Percentiles rank a stretch among this genome's conserved stretches.
Evolutionary conservation across 2,329 filamentous ascomycete species (phyloP).

Genomic region (Trichoderma sp.): DNA sequence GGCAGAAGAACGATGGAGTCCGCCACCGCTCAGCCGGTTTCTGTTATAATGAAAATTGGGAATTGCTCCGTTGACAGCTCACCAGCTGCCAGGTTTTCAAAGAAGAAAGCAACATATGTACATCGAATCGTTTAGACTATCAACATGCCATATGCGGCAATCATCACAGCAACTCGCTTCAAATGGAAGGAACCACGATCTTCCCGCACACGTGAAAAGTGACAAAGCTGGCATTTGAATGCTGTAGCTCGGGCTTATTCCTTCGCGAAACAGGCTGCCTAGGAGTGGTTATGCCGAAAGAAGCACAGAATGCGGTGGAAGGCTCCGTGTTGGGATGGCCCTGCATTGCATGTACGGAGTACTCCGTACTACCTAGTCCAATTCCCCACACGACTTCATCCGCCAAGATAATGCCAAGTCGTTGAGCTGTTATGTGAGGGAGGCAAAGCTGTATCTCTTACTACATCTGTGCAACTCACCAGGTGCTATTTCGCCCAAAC

Average conservation of each 20-base stretch:
- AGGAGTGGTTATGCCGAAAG: slow-evolving; percentile 19
- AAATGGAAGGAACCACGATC: slow-evolving; percentile 13
- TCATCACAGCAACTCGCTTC: slow-evolving; percentile 9
- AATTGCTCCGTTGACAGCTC: slow-evolving; percentile 14
- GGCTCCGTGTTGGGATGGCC: slow-evolving; percentile 24
- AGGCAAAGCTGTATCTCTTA: slow-evolving; percentile 9
- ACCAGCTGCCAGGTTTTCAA: neutral
- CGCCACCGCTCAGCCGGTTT: slow-evolving; percentile 19
- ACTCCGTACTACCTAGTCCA: slow-evolving; percentile 9
- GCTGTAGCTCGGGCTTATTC: slow-evolving; percentile 18
- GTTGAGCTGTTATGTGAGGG: neutral
- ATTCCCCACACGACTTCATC: slow-evolving; percentile 24
- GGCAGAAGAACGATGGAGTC: slow-evolving; percentile 15
- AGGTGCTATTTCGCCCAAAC: neutral
- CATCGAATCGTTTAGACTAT: slow-evolving; percentile 7
- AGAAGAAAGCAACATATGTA: neutral
- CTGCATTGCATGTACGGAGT: slow-evolving; percentile 25
- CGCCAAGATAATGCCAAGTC: slow-evolving; percentile 19
- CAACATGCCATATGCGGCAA: neutral
- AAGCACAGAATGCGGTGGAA: slow-evolving; percentile 21
- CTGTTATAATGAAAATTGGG: neutral
- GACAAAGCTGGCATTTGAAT: slow-evolving; percentile 4
- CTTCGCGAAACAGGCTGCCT: slow-evolving; percentile 21
- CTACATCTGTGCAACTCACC: neutral
- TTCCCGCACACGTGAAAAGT: slow-evolving; percentile 19